A percentile compares a stretch with the other conserved stretches of the same genome.
Conservation (phyloP, 495 filamentous ascomycete species). For the Neurospora cerealis region DNA sequence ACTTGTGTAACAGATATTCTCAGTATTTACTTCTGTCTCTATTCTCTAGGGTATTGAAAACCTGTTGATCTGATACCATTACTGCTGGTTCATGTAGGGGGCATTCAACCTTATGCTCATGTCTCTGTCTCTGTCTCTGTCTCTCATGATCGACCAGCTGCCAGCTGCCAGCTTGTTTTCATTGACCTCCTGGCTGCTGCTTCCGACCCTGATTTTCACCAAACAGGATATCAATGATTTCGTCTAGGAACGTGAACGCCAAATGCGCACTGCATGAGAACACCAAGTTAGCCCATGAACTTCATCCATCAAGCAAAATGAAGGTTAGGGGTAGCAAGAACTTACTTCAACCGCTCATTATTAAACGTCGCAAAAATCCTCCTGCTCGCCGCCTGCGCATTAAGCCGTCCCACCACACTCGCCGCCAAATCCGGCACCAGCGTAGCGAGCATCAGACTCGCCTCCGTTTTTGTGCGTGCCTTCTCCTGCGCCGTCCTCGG, state of each 20-base stretch:
- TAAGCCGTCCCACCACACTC: conserved; percentile 73
- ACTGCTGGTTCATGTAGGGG: not conserved
- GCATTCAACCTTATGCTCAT: not conserved
- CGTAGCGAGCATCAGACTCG: conserved; percentile 69
- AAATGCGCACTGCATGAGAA: conserved; percentile 52
- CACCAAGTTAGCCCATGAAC: conserved; percentile 4
- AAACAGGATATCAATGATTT: conserved; percentile 66
- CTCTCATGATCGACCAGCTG: not conserved
- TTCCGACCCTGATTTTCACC: conserved; percentile 22
- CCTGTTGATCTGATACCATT: not conserved
- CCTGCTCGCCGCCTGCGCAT: conserved; percentile 74
- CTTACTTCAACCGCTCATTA: conserved; percentile 62
- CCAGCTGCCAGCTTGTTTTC: not conserved
- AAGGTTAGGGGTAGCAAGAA: conserved; percentile 6
- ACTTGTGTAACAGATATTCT: not conserved
- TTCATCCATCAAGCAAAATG: not conserved
- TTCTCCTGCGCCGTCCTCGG: conserved; percentile 57
- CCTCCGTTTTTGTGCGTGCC: conserved; percentile 60
- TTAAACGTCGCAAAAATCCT: conserved; percentile 76
- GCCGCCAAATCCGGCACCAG: conserved; percentile 74
- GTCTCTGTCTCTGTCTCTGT: not conserved
- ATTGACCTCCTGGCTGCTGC: not conserved
- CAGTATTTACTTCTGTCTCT: not conserved
- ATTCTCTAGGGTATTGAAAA: not conserved
- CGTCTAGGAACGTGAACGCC: conserved; percentile 69